Conservation (phyloP, 768 basidiomycete species). For the Serendipita sp. region DNA sequence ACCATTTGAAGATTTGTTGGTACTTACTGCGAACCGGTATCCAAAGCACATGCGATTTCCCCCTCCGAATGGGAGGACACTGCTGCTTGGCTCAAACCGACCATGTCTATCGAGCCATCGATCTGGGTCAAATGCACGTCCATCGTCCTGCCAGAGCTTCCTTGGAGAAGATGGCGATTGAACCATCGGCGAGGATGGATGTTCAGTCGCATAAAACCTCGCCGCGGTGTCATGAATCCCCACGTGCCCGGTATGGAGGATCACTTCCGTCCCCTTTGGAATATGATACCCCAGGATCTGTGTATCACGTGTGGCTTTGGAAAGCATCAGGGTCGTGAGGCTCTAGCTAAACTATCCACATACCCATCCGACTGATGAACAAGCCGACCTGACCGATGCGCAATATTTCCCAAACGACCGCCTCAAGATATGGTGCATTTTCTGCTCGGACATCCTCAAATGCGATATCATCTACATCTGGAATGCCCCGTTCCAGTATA, state of each 20-base stretch:
- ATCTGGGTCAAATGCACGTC: background rate
- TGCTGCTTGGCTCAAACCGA: background rate
- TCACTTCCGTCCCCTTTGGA: background rate
- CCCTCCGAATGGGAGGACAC: background rate
- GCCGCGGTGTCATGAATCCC: background rate
- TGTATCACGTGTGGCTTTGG: background rate
- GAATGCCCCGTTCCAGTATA: background rate
- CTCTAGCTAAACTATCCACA: background rate
- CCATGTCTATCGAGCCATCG: background rate
- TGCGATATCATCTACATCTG: background rate
- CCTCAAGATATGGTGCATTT: slow-evolving; percentile 1
- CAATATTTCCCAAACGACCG: background rate
- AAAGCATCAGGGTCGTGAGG: background rate
- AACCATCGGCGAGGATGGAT: background rate
- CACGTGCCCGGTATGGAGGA: background rate
- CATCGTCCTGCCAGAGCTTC: background rate
- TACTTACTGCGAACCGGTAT: background rate
- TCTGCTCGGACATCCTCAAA: slow-evolving; percentile 1
- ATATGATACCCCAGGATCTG: background rate
- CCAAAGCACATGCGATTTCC: slow-evolving; percentile 1
- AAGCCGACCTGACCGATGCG: background rate
- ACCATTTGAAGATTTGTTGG: background rate
- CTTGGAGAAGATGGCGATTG: background rate
- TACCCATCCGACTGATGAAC: slow-evolving; percentile 5
- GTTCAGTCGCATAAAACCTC: background rate